A percentile compares a stretch with the other conserved stretches of the same genome.
phyloP scores from a whole-genome alignment of 2,329 filamentous ascomycete genomes.

The Talaromyces sp. region DNA sequence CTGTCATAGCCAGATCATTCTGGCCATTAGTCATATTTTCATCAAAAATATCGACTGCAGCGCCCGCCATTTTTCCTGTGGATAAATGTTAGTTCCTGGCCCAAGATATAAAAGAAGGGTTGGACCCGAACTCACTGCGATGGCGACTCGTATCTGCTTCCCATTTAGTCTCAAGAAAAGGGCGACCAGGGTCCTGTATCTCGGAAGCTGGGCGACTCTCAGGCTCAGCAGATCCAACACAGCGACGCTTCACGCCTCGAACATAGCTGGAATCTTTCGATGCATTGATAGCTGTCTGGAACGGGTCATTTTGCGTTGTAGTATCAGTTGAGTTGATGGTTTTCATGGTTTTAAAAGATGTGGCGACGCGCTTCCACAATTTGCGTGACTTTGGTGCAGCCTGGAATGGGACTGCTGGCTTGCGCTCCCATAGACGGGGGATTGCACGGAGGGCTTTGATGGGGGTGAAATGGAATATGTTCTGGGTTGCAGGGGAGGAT shows the following conservation, averaged over 20 bases:
- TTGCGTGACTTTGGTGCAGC: constrained; percentile 46
- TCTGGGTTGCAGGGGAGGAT: constrained; percentile 19
- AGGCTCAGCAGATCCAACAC: constrained; percentile 25
- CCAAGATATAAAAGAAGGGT: not conserved
- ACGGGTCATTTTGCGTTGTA: constrained; percentile 25
- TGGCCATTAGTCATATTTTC: constrained; percentile 8
- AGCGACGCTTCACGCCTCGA: constrained; percentile 42
- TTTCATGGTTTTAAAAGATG: constrained; percentile 39
- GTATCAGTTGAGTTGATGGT: constrained; percentile 28
- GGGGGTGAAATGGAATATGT: constrained; percentile 46
- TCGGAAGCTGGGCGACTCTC: constrained; percentile 12
- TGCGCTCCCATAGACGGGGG: constrained; percentile 50
- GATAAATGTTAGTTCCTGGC: constrained; percentile 7
- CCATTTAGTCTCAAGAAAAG: constrained; percentile 48
- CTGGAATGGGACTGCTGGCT: constrained; percentile 45
- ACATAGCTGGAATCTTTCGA: constrained; percentile 29
- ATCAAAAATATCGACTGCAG: constrained; percentile 21
- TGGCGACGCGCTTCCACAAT: constrained; percentile 49
- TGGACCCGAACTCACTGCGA: constrained; percentile 30
- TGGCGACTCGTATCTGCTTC: constrained; percentile 36
- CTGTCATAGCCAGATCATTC: constrained; percentile 13
- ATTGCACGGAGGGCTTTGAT: constrained; percentile 35
- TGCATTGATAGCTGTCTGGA: constrained; percentile 38
- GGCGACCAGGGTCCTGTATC: constrained; percentile 29
- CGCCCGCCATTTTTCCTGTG: constrained; percentile 26